Evolutionary conservation across 768 basidiomycete genomes (phyloP), one percentile per base, ranked within the genome.

Genomic region (Boletus sp.): DNA sequence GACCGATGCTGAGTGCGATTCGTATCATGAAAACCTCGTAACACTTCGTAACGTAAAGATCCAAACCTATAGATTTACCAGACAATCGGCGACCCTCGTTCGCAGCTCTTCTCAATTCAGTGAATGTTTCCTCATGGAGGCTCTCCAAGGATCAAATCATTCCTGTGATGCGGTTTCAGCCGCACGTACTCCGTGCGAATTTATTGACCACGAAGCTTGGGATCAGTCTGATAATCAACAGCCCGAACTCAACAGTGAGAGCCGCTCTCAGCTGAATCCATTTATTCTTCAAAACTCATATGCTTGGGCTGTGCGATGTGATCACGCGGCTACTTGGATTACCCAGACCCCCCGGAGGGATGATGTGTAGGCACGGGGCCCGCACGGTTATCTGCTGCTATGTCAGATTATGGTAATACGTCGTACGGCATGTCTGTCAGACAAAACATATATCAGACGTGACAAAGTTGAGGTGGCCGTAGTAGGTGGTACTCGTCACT

Each of bases 361-460:
- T n/a, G 30, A 11, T 41, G 37, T 30, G 47, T 52, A 30, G 56
- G 40, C 52, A 49, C 36, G 29, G 53, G 14, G 18, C 44, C 48
- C 58, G 35, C 55, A 56, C 61, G 59, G 48, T 53, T 41, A 42
- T 44, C 32, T 7, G 41, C 37, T 47, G 48, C 56, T 50, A 56
- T 67, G 61, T 63, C 61, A 67, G 49, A 57, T 57, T 35, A 61
- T 54, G 60, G 56, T 52, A 56, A 57, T 52, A 54, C 15, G 42
- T 50, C 54, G 51, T 70, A 70, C 68, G 66, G 60, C 71, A 66
- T 45, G 45, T 40, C 59, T 44, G 55, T 59, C 50, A 49, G 45
- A 42, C 33, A 41, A 30, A n/a, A 50, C 51, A 18, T 63, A 68
- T 66, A 71, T 63, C 47, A 66, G 58, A 33, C 20, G n/a, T 33